Evolutionary conservation across 2,329 filamentous ascomycete species (phyloP).

Genomic region (Zasmidium citrigriseum): DNA sequence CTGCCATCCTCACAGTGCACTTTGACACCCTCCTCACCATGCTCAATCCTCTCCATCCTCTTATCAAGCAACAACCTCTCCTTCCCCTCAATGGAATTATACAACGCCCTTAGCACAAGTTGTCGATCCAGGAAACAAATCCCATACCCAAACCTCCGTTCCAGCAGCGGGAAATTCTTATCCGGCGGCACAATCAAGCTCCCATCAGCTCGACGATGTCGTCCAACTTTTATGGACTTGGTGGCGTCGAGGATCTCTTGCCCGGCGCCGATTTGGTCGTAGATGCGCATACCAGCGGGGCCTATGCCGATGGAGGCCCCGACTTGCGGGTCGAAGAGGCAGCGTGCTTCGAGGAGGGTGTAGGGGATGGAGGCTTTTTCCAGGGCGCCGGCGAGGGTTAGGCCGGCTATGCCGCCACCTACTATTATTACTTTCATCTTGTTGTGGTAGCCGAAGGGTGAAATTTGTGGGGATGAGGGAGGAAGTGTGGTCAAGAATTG

Average conservation of each 20-base stretch:
- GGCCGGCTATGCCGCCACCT: conserved; percentile 52
- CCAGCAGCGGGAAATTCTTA: conserved; percentile 10
- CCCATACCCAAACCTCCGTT: conserved; percentile 28
- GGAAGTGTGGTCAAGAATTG: neutral
- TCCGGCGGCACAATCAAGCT: conserved; percentile 6
- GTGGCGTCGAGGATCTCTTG: conserved; percentile 19
- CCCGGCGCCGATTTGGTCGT: conserved; percentile 52
- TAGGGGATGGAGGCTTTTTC: conserved; percentile 51
- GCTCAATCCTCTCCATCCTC: conserved; percentile 10
- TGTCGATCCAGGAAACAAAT: conserved; percentile 33
- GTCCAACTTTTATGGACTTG: conserved; percentile 2
- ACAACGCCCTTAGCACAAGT: conserved; percentile 25
- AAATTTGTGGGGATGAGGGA: neutral
- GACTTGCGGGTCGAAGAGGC: conserved; percentile 45
- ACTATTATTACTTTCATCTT: conserved; percentile 44
- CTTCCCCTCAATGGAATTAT: conserved; percentile 23
- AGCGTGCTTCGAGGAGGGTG: conserved; percentile 49
- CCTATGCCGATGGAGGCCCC: conserved; percentile 53
- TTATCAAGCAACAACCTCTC: conserved; percentile 16
- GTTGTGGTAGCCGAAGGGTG: too few species aligned
- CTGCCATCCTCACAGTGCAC: conserved; percentile 19
- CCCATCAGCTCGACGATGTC: conserved; percentile 7
- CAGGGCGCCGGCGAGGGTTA: conserved; percentile 50
- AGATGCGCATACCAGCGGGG: conserved; percentile 46
- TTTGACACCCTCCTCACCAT: conserved; percentile 9